Base-by-base conservation (phyloP, 495 filamentous ascomycete genomes). In the Barbatosphaeria neglecta region DNA sequence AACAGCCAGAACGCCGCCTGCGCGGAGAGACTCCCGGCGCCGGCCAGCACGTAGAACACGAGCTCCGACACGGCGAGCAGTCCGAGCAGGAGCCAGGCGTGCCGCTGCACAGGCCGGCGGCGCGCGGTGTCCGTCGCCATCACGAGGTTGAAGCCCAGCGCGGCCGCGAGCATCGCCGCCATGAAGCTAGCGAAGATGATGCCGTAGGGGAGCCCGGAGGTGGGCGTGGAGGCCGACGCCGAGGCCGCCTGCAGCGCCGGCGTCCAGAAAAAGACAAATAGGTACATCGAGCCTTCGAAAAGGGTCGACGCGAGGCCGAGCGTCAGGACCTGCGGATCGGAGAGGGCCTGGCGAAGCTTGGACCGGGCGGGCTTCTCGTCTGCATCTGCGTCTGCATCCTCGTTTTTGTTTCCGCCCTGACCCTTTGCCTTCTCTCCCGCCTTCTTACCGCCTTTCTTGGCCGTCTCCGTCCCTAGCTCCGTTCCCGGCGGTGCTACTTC, bases 251-350 rank as follows among this genome's bases (percentile, higher is more conserved):
- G 64, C 6, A 79, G 61, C 11, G 67, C 63, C 3, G 75, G 73
- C 9, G 70, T 61, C 70, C 73, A 75, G 56, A 77, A 74, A 61
- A 78, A 77, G 27, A 78, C 70, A 46, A 75, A 79, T 15, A 78
- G 66, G 54, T 77, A 78, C 72, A 78, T 77, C 3, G 73, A 74
- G 7, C 74, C 72, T 49, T 80, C 74, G 52, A 77, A 77, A 52
- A 71, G 63, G 38, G 69, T 72, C 3, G 73, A 72, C 10, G 68
- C 65, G 20, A 76, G 52, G 5, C 60, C 65, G 15, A 79, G 64
- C 3, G 67, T 57, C 19, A 71, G 48, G 7, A 75, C 59, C 18
- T 60, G 58, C n/a, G 67, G 68, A 46, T 64, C 57, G 42, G 48
- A 54, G 24, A 64, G 39, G 20, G 51, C 45, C 3, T 47, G 23